A percentile compares a stretch with the other conserved stretches of the same genome.
Evolutionary conservation across 768 basidiomycete species (phyloP).

Genomic region (Hericium coralloides): DNA sequence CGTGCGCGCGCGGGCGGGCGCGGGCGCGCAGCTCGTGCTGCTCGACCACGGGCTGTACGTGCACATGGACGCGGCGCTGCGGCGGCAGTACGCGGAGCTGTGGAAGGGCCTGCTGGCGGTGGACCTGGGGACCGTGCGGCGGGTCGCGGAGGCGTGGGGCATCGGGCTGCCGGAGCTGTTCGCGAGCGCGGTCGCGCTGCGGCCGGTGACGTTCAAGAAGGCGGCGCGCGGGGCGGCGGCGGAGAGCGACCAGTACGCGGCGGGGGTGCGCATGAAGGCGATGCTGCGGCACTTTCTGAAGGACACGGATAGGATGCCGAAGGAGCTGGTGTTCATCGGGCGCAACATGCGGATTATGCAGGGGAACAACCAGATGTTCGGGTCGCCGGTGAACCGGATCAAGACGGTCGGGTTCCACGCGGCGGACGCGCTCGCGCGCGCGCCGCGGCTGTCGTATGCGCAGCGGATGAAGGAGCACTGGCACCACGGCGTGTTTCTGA

Average conservation of each 20-base stretch:
- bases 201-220: conserved; percentile 40
- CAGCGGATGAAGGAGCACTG: conserved; percentile 43
- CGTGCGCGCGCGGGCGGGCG: conserved; percentile 44
- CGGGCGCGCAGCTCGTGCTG: conserved; percentile 58
- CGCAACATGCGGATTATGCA: conserved; percentile 60
- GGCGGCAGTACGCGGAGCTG: conserved; percentile 65
- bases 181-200: conserved; percentile 65
- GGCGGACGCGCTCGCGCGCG: conserved; percentile 50
- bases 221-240: conserved; percentile 15
- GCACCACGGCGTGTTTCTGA: conserved; percentile 53
- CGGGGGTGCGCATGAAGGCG: conserved; percentile 58
- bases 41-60: conserved; percentile 94
- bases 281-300: conserved; percentile 55
- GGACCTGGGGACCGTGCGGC: conserved; percentile 44
- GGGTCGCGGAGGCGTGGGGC: conserved; percentile 53
- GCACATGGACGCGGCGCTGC: conserved; percentile 54
- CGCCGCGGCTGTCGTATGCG: conserved; percentile 30
- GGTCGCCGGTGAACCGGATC: conserved; percentile 83
- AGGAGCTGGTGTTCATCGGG: conserved; percentile 65
- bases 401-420: conserved; percentile 86
- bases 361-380: conserved; percentile 72
- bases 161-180: conserved; percentile 64
- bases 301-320: conserved; percentile 75
- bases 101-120: conserved; percentile 60
- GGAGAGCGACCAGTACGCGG: conserved; percentile 55